These are phyloP conservation scores for Tuber magnatum DNA, from an alignment of 495 filamentous ascomycete genomes.

Conservation along the genomic window DNA sequence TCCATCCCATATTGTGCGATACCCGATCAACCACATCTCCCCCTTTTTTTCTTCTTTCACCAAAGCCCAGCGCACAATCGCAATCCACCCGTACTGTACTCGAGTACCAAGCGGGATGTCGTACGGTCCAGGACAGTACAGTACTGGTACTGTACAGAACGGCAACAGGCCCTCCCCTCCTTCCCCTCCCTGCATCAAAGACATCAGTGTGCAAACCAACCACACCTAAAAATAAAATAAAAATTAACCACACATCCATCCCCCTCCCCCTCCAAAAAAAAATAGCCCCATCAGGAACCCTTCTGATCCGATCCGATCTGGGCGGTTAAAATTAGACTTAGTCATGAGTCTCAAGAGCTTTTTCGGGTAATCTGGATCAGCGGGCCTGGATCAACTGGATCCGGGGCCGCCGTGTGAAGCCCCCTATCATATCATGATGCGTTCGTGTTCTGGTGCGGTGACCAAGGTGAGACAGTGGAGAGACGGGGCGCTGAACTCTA, in stretches of 20 bases:
- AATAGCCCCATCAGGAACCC: neutral
- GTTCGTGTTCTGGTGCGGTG: neutral
- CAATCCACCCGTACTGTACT: neutral
- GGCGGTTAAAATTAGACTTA: conserved; percentile 5
- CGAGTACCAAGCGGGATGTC: neutral
- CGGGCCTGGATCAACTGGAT: neutral
- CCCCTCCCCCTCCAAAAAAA: neutral
- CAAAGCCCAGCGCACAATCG: neutral
- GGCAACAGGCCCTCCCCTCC: neutral
- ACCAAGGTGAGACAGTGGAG: neutral
- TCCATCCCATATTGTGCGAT: neutral
- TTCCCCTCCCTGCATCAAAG: neutral
- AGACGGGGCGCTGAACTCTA: neutral
- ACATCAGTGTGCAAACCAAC: neutral
- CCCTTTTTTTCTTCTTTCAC: neutral
- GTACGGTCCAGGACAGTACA: neutral
- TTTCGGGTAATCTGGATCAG: neutral
- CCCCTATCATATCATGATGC: neutral
- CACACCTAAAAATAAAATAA: conserved; percentile 1
- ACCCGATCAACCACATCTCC: neutral
- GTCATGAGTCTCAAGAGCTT: neutral
- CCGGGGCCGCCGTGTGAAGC: neutral
- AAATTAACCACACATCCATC: neutral
- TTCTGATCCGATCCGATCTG: neutral
- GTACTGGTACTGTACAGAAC: too few species aligned